Evolutionary conservation across 805 yeast species (phyloP), one percentile per base, ranked within the genome.

Genomic region (Schwanniomyces pseudopolymorphus): DNA sequence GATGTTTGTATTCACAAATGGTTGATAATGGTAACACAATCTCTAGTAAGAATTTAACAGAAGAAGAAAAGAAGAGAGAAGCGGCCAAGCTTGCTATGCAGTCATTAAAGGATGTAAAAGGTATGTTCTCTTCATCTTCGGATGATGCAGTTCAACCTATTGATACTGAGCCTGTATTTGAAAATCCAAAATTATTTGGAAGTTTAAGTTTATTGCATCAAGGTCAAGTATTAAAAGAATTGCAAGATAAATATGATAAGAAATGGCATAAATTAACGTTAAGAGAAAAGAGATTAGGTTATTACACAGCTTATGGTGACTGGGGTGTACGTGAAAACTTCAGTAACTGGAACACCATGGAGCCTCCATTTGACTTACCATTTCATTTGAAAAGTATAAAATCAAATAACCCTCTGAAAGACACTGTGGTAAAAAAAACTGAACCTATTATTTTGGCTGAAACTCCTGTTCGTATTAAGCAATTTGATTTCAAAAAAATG

Each of bases 241-340:
- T 73, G 63, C 83, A 61, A 61, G 76, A 52, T 58, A 79, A 72
- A 46, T 69, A 66, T 57, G 81, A 77, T 51, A 72, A 72, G 43
- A 72, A 77, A 44, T 87, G 95, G 95, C 60, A 61, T 2, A 63
- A 69, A 35, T 52, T 84, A 39, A 70, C 79, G 3, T 49, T 49
- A 10, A 74, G 77, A 42, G 76, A 76, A 43, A 84, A 85, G 57
- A 69, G 77, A 50, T 68, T 84, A 51, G 75, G 80, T 8, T 84
- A 81, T 60, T 83, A 75, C 66, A 73, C 84, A 25, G 75, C 84
- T 0, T 87, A 82, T 62, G 91, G 91, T 2, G 72, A 84, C 40
- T 80, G 86, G 75, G 94, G 90, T 0, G 84, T 81, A 1, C 72
- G 95, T 50, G 82, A 78, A 40, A 78, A 78, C 17, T 76, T 84